phyloP scores from a whole-genome alignment of 108 stramenopile genomes.

The Stephanodiscus minutulus region DNA sequence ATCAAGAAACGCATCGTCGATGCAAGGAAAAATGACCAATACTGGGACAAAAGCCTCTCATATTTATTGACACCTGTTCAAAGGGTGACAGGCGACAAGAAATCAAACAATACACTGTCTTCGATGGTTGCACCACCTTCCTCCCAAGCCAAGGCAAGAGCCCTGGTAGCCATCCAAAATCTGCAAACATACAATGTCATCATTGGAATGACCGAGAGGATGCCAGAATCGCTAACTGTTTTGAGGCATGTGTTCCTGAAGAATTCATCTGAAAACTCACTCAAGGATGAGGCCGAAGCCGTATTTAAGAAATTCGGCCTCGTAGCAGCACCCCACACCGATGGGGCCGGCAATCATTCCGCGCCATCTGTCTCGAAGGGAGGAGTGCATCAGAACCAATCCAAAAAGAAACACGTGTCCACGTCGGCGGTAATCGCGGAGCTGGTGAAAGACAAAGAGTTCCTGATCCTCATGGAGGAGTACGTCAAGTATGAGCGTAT shows the following conservation, averaged over 20 bases:
- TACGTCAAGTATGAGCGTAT: conserved; percentile 48
- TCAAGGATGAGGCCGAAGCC: conserved; percentile 1
- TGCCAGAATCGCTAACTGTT: conserved; percentile 52
- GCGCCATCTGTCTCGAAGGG: not conserved
- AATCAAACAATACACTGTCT: not conserved
- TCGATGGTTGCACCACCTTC: not conserved
- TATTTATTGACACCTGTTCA: conserved; percentile 64
- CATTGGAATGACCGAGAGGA: conserved; percentile 58
- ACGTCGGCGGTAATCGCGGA: conserved; percentile 47
- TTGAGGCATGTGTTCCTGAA: conserved; percentile 42
- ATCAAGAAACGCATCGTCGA: conserved; percentile 18
- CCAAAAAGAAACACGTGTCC: conserved; percentile 28
- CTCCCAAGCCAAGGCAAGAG: conserved; percentile 19
- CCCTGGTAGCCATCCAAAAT: conserved; percentile 38
- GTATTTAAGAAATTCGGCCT: not conserved
- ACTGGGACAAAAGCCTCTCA: conserved; percentile 26
- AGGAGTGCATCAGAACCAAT: conserved; percentile 13
- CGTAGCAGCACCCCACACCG: not conserved
- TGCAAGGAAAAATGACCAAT: conserved; percentile 19
- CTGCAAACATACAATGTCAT: conserved; percentile 53
- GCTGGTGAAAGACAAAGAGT: conserved; percentile 41
- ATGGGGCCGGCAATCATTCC: too few species aligned
- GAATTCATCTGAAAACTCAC: conserved; percentile 9
- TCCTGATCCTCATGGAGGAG: conserved; percentile 28
- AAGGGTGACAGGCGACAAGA: not conserved